Base-by-base conservation (phyloP, 768 basidiomycete species). In the Strobilomyces dryophilus region DNA sequence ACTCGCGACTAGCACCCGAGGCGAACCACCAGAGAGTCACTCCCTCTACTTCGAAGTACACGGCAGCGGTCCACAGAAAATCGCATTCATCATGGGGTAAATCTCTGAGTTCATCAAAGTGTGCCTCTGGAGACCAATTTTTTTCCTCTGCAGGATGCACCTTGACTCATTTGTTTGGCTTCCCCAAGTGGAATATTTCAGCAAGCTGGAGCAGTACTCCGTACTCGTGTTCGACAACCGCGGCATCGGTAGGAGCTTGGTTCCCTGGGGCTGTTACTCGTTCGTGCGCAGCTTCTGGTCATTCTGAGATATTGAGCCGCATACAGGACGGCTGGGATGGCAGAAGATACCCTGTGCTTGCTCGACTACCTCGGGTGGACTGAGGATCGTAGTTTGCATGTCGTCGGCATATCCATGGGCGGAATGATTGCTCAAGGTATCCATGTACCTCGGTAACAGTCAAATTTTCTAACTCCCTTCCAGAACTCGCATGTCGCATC, bases 371-470 rank as follows among this genome's bases (percentile, higher is more conserved):
- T 93, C 5, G 83, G 79, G 2, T 93, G 90, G 89, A 89, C 79
- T 0, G 75, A 65, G 9, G 69, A 79, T 12, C 78, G 79, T 6
- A 76, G 78, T 47, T 40, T 93, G 6, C 84, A 92, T 61, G 68
- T 92, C 32, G 84, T 92, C 20, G 87, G 91, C 9, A 70, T 81
- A 21, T 90, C 87, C 35, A 66, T 93, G 4, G 91, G 91, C 2
- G 90, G 90, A 5, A 92, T 92, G 90, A 89, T 90, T 47, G 81
- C 87, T 0, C 85, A 89, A 71, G 85, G 87, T 85, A 63, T 14
- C 17, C n/a, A 34, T 2, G 2, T 44, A 50, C n/a, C 9, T 27
- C 11, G n/a, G 10, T 5, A n/a, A 24, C 27, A 26, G 26, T 24
- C 4, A n/a, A 24, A 41, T 27, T 24, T 55, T 27, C 2, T 20